A percentile compares a stretch with the other conserved stretches of the same genome.
These are phyloP conservation scores for Chytriomyces hyalinus DNA, from an alignment of 192 early-diverging fungal genomes.

Conservation along the genomic window DNA sequence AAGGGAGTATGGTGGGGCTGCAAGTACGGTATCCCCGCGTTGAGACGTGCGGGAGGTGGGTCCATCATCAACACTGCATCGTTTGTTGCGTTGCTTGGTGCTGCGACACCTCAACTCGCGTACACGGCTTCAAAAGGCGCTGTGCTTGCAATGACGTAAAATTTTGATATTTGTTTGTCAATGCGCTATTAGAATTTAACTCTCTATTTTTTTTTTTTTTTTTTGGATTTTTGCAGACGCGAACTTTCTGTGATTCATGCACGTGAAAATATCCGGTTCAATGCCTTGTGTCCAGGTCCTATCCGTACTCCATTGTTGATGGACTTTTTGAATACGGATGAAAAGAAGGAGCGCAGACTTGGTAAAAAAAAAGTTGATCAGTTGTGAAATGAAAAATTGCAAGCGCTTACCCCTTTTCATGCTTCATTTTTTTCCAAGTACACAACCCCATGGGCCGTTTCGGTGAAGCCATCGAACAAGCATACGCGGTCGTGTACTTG, in stretches of 20 bases:
- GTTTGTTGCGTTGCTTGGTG: conserved; percentile 77
- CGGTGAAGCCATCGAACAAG: conserved; percentile 88
- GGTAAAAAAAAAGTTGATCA: conserved; percentile 39
- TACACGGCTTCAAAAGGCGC: conserved; percentile 90
- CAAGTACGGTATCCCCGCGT: conserved; percentile 78
- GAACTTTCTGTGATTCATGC: conserved; percentile 84
- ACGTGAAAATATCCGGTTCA: conserved; percentile 85
- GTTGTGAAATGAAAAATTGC: too few species aligned
- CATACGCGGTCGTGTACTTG: conserved; percentile 79
- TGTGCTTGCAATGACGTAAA: conserved; percentile 78
- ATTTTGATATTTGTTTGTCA: background rate
- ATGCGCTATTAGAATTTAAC: background rate
- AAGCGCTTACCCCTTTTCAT: too few species aligned
- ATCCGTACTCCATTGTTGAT: conserved; percentile 78
- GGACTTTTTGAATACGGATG: conserved; percentile 83
- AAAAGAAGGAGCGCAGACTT: conserved; percentile 80
- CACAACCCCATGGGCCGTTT: conserved; percentile 86
- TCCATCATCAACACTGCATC: conserved; percentile 86
- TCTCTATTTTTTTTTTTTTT: background rate
- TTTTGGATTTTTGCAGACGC: conserved; percentile 39
- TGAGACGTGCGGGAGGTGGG: conserved; percentile 75
- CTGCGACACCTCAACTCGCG: conserved; percentile 83
- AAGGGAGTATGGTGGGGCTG: conserved; percentile 91
- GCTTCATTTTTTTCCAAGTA: too few species aligned
- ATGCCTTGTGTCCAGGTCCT: conserved; percentile 82